phyloP scores from a whole-genome alignment of 495 filamentous ascomycete genomes.

The Aspergillus ostianus region DNA sequence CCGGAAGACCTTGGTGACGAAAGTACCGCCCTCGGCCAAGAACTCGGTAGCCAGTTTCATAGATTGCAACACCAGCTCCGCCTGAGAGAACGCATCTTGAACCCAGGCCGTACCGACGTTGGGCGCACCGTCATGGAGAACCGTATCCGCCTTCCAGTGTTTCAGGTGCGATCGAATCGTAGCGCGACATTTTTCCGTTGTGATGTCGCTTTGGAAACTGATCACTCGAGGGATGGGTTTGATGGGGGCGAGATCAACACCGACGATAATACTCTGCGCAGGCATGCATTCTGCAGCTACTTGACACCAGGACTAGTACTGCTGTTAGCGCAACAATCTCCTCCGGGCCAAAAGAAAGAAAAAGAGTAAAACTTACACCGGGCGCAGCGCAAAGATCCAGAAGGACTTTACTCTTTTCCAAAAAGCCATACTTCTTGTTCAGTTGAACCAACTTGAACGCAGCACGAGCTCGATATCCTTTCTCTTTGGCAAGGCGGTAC shows the following conservation, averaged over 20 bases:
- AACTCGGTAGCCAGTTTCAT: conserved; percentile 95
- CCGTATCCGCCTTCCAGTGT: conserved; percentile 94
- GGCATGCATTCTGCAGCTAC: conserved; percentile 97
- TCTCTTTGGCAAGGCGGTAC: conserved; percentile 95
- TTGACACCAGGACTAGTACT: conserved; percentile 86
- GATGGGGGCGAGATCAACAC: conserved; percentile 93
- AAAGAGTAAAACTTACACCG: conserved; percentile 60
- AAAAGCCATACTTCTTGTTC: conserved; percentile 98
- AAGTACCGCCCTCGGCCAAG: conserved; percentile 82
- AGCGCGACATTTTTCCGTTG: conserved; percentile 92
- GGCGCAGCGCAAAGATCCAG: conserved; percentile 97
- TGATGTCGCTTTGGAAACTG: conserved; percentile 97
- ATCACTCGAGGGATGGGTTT: conserved; percentile 92
- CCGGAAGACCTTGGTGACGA: conserved; percentile 96
- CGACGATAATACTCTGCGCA: conserved; percentile 81
- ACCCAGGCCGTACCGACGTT: conserved; percentile 98
- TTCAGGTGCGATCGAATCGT: conserved; percentile 89
- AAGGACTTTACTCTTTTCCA: conserved; percentile 93
- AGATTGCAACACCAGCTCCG: conserved; percentile 87
- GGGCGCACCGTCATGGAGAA: conserved; percentile 97
- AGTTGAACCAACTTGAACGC: conserved; percentile 98
- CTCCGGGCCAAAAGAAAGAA: not conserved
- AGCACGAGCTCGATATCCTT: conserved; percentile 93
- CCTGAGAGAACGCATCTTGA: conserved; percentile 97
- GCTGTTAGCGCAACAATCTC: conserved; percentile 26